These are phyloP conservation scores for Monosporascus sp. DNA, from an alignment of 2,329 filamentous ascomycete species.

Conservation along the genomic window DNA sequence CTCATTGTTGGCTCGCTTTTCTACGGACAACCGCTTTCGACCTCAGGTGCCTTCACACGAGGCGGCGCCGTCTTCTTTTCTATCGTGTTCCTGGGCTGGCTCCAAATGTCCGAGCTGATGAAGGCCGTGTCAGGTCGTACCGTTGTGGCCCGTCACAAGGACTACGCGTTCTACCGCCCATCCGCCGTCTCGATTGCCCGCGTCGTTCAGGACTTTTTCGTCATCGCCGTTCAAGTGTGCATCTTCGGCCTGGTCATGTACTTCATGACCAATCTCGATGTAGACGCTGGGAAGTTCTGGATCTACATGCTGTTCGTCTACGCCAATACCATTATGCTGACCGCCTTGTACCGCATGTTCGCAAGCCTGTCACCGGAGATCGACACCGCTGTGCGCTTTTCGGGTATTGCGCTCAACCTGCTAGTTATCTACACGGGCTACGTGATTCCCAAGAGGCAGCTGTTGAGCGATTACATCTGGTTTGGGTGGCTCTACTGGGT, in stretches of 20 bases:
- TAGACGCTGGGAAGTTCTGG: slow-evolving; percentile 62
- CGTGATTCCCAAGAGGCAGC: slow-evolving; percentile 51
- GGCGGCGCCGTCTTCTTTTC: slow-evolving; percentile 46
- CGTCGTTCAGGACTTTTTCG: slow-evolving; percentile 53
- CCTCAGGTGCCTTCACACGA: slow-evolving; percentile 56
- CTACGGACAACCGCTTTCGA: slow-evolving; percentile 58
- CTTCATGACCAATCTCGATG: slow-evolving; percentile 68
- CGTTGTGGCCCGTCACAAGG: slow-evolving; percentile 45
- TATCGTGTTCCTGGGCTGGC: slow-evolving; percentile 52
- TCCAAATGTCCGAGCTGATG: slow-evolving; percentile 74
- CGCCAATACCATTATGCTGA: slow-evolving; percentile 22
- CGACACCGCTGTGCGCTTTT: slow-evolving; percentile 56
- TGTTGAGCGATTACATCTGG: slow-evolving; percentile 60
- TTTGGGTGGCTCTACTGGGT: slow-evolving; percentile 63
- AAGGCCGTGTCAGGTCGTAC: slow-evolving; percentile 67
- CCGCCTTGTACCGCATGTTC: slow-evolving; percentile 28
- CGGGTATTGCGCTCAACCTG: slow-evolving; percentile 51
- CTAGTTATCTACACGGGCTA: slow-evolving; percentile 66
- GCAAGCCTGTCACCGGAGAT: slow-evolving; percentile 33
- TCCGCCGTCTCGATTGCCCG: slow-evolving; percentile 52
- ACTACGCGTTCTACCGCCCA: slow-evolving; percentile 49
- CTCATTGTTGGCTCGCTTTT: slow-evolving; percentile 77
- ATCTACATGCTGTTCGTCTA: slow-evolving; percentile 56
- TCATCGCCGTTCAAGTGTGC: slow-evolving; percentile 59
- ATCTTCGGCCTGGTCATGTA: slow-evolving; percentile 69